Evolutionary conservation across 2,329 filamentous ascomycete species (phyloP), one percentile per base, ranked within the genome.

Genomic region (Stagonosporopsis cucurbitacearum): DNA sequence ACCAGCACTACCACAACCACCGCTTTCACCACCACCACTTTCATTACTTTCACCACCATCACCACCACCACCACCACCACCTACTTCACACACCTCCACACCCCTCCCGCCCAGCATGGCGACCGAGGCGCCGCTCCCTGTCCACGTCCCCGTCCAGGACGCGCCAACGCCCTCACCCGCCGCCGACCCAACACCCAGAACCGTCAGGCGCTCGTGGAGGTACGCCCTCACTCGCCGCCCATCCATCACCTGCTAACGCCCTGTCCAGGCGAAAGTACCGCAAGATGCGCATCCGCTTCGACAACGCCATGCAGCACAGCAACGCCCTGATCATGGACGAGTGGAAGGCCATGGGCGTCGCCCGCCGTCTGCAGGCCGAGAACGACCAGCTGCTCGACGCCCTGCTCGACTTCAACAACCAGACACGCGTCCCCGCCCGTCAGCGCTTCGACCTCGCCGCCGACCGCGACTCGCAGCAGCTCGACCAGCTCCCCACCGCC

Each of bases 301-400:
- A 95, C 66, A 82, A 87, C 46, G 86, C 86, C 69, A 91, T 93
- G 85, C 85, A 88, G 54, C 86, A 91, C 63, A 90, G 91, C 74
- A 95, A 96, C 77, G 84, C 88, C 50, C 82, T 95, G 57, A 95
- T 95, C 77, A 86, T 87, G 67, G 83, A 90, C 50, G 92, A 95
- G 75, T 90, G 91, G 74, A 88, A 89, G 76, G 90, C 93, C 32
- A 86, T 89, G 58, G 87, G 88, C 63, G 89, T 91, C 4, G 90
- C 92, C 20, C 92, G 91, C 75, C 85, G 92, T 48, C 84, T 99
- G 58, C 89, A 92, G 53, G 87, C 96, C 68, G 90, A 97, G 78
- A 96, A 96, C 67, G 94, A 98, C 75, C 92, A 93, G 75, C 79
- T 98, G 30, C 85, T 97, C 50, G 94, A 98, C 67, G 80, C 97